Conservation (phyloP, 2,329 filamentous ascomycete genomes). For the Mycogone perniciosa region DNA sequence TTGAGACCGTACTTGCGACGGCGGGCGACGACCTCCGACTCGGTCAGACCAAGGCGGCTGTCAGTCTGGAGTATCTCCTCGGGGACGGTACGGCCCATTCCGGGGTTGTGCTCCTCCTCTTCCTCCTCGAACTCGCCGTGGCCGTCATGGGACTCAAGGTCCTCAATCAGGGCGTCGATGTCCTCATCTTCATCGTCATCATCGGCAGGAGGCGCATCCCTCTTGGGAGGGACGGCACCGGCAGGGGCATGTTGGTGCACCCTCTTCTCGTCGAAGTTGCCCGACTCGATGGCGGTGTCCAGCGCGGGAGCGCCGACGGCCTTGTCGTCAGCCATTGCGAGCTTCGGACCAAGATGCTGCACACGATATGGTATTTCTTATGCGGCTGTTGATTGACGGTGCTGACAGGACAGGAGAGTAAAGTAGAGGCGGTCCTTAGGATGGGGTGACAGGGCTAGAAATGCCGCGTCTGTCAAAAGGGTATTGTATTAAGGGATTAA, state of each 20-base stretch:
- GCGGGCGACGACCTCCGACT: slow-evolving; percentile 56
- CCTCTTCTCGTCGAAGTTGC: slow-evolving; percentile 59
- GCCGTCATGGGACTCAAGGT: slow-evolving; percentile 76
- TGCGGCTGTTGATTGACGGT: slow-evolving; percentile 12
- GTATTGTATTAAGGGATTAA: slow-evolving; percentile 9
- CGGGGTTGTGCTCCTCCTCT: slow-evolving; percentile 42
- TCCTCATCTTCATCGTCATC: slow-evolving; percentile 72
- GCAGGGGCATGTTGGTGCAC: slow-evolving; percentile 27
- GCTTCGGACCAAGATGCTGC: slow-evolving; percentile 10
- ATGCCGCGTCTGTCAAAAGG: slow-evolving; percentile 13
- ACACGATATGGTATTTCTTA: background rate
- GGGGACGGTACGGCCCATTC: slow-evolving; percentile 56
- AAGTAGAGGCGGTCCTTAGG: slow-evolving; percentile 9
- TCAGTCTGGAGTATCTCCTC: slow-evolving; percentile 76
- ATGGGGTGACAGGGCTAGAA: slow-evolving; percentile 10
- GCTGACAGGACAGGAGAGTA: slow-evolving; percentile 7
- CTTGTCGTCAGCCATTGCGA: slow-evolving; percentile 50
- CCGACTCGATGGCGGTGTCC: slow-evolving; percentile 58
- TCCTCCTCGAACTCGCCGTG: slow-evolving; percentile 54
- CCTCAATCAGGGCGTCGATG: slow-evolving; percentile 80
- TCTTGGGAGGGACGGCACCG: slow-evolving; percentile 30
- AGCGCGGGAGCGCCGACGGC: slow-evolving; percentile 49
- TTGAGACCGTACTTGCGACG: slow-evolving; percentile 76
- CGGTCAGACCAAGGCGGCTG: slow-evolving; percentile 63
- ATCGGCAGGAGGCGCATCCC: slow-evolving; percentile 46